Conservation (phyloP, 1,139 yeast genomes). For the Entelexis sorbosivorans region DNA sequence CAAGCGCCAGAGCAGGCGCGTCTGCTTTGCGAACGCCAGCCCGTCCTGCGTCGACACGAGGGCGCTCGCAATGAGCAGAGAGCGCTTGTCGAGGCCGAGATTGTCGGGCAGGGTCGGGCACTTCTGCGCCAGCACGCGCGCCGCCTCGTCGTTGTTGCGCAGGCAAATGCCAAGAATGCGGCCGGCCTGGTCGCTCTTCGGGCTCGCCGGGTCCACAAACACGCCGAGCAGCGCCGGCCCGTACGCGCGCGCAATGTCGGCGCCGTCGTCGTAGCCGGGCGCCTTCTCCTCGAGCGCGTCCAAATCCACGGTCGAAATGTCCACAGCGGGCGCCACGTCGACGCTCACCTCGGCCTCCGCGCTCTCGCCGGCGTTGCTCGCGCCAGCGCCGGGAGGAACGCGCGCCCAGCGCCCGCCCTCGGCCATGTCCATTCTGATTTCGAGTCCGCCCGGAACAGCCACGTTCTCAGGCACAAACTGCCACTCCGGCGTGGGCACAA, state of each 20-base stretch:
- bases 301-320: conserved; percentile 25
- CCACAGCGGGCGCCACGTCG: not conserved
- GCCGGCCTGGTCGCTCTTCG: conserved; percentile 18
- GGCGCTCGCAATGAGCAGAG: conserved; percentile 16
- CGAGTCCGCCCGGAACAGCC: conserved; percentile 19
- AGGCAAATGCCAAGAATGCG: conserved; percentile 17
- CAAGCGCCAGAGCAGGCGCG: conserved; percentile 5
- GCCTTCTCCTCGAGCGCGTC: conserved; percentile 47
- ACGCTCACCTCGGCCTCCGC: not conserved
- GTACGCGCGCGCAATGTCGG: conserved; percentile 30
- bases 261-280: conserved; percentile 58
- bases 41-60: conserved; percentile 18
- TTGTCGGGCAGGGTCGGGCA: conserved; percentile 10
- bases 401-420: conserved; percentile 21
- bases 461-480: conserved; percentile 48
- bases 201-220: conserved; percentile 2
- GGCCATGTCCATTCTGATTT: conserved; percentile 15
- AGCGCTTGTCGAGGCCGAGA: conserved; percentile 5
- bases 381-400: not conserved
- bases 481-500: conserved; percentile 37
- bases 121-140: not conserved
- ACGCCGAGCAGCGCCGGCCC: conserved; percentile 16
- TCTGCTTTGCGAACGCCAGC: not conserved
- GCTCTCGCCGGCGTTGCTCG: not conserved
- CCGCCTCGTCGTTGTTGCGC: conserved; percentile 20